Evolutionary conservation across 805 yeast species (phyloP), one percentile per base, ranked within the genome.

Genomic region (Jamesozyma gamospora): DNA sequence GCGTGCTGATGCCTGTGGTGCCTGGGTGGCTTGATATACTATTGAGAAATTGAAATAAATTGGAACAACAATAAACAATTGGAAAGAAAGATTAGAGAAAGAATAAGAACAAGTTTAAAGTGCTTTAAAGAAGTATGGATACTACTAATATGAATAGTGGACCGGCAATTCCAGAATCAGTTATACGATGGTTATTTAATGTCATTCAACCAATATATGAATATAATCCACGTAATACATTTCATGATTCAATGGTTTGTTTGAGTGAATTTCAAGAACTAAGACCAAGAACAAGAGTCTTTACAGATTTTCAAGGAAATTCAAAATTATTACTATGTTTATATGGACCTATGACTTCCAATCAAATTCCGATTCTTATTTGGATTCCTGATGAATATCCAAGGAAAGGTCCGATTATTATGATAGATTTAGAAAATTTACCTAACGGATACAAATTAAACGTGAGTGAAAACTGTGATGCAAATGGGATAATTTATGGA

Each of bases 341-440:
- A 2, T 70, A 70, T 48, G 95, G 95, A 0, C 61, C 69, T 0
- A 47, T 79, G 12, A 55, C 56, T 19, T 33, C 36, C 0, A 7
- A 18, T 18, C 15, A 14, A 28, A 60, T 74, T 14, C 88, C 87
- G 0, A 51, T 86, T 11, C 77, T 76, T 39, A 57, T 87, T 4
- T 86, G 95, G 94, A 52, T 88, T 4, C 94, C 95, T 0, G 68
- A 70, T 21, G 65, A 67, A 18, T 87, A 82, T 48, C 95, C 96
- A 0, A 48, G 52, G n/a, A 65, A 62, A 3, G 69, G 79, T 1
- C 96, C 96, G 0, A 49, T 75, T n/a, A 70, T 76, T 0, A 82
- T 67, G 52, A 73, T 87, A 10, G 67, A 71, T 16, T 32, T 56
- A 10, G 58, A 50, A 28, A 77, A 80, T 2, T 69, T 76, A n/a